Percentiles rank a stretch among this genome's conserved stretches.
phyloP scores from a whole-genome alignment of 345 rosid species.

The Sapria himalayana region DNA sequence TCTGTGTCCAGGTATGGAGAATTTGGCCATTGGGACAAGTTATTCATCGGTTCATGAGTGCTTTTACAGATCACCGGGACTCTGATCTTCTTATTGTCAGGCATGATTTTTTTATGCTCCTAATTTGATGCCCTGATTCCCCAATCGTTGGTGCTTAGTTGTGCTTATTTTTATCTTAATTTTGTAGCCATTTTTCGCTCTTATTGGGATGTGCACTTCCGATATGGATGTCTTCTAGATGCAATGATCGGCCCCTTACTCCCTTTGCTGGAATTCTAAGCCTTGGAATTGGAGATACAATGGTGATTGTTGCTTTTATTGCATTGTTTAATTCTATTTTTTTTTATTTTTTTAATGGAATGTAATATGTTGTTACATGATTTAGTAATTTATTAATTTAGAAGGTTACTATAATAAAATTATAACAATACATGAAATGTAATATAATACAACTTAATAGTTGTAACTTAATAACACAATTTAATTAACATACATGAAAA shows the following conservation, averaged over 20 bases:
- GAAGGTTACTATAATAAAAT: too few species aligned
- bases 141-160: slow-evolving; percentile 3
- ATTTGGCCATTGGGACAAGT: slow-evolving; percentile 66
- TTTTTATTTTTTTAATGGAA: too few species aligned
- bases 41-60: slow-evolving; percentile 72
- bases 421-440: too few species aligned
- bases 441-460: too few species aligned
- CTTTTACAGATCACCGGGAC: slow-evolving; percentile 93
- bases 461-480: too few species aligned
- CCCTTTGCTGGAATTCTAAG: slow-evolving; percentile 96
- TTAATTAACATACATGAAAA: too few species aligned
- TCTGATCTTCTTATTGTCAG: slow-evolving; percentile 87
- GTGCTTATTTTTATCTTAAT: slow-evolving; percentile 3
- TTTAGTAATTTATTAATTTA: too few species aligned
- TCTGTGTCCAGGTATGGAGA: slow-evolving; percentile 55
- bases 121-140: not conserved
- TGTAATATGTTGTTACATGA: too few species aligned
- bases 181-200: slow-evolving; percentile 72
- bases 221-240: slow-evolving; percentile 89
- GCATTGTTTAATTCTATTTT: not conserved
- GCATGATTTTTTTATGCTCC: slow-evolving; percentile 15
- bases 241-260: slow-evolving; percentile 81
- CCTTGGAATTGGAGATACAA: slow-evolving; percentile 95
- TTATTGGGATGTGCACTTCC: slow-evolving; percentile 94
- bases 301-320: slow-evolving; percentile 30